Conservation (phyloP, 352 stramenopile species). For the Pythium vanterpoolii region DNA sequence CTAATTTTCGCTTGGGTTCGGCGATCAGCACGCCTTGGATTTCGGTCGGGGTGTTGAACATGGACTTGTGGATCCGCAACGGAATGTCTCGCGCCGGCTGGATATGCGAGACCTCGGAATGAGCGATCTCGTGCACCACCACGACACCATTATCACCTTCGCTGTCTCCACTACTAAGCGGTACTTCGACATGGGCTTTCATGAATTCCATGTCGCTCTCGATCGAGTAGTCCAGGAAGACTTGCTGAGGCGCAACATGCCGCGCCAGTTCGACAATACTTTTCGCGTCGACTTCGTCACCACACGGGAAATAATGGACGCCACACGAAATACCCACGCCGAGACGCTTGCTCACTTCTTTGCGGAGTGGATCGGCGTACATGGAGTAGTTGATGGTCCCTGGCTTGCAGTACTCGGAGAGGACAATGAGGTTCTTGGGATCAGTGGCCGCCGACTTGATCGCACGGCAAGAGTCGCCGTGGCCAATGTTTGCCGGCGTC, state of each 20-base stretch:
- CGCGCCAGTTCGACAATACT: constrained; percentile 78
- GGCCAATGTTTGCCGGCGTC: constrained; percentile 64
- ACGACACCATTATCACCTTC: neutral
- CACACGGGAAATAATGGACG: constrained; percentile 81
- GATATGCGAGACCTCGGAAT: constrained; percentile 13
- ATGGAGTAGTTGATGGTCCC: constrained; percentile 82
- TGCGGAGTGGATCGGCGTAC: constrained; percentile 72
- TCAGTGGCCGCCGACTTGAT: constrained; percentile 62
- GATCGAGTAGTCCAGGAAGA: constrained; percentile 61
- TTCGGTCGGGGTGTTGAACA: constrained; percentile 78
- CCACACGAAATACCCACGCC: constrained; percentile 67
- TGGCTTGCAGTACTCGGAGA: constrained; percentile 79
- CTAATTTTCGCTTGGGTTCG: constrained; percentile 77
- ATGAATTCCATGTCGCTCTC: constrained; percentile 65
- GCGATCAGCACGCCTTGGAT: constrained; percentile 76
- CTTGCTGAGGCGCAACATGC: constrained; percentile 50
- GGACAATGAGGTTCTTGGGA: constrained; percentile 78
- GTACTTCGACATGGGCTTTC: constrained; percentile 42
- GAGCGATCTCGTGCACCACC: constrained; percentile 19
- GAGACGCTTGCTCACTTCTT: constrained; percentile 66
- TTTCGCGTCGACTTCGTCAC: constrained; percentile 82
- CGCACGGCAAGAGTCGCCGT: constrained; percentile 65
- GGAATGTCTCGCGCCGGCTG: constrained; percentile 45
- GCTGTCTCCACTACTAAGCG: neutral
- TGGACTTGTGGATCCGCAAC: constrained; percentile 81